These are phyloP conservation scores for Neopestalotiopsis rosae DNA, from an alignment of 2,329 filamentous ascomycete species.

Conservation along the genomic window DNA sequence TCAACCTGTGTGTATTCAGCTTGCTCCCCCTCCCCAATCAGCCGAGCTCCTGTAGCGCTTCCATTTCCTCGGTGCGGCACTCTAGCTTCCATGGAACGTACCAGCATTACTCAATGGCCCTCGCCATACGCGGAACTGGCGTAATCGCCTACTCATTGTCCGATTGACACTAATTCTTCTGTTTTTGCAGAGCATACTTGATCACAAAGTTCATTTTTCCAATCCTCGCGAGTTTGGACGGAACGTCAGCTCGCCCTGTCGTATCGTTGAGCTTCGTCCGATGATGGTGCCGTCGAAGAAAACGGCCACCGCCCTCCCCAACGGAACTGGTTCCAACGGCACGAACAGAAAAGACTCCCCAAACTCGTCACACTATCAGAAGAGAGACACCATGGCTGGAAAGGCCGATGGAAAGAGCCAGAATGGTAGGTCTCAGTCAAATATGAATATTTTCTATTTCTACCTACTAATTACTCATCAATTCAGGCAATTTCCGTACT, in stretches of 20 bases:
- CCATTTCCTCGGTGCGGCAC: background rate
- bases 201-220: background rate
- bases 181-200: background rate
- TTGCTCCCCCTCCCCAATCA: background rate
- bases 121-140: background rate
- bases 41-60: background rate
- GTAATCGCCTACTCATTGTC: background rate
- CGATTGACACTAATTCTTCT: constrained; percentile 2
- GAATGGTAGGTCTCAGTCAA: constrained; percentile 40
- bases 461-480: constrained; percentile 4
- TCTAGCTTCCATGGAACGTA: background rate
- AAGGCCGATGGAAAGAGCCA: constrained; percentile 23
- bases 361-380: constrained; percentile 34
- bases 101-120: background rate
- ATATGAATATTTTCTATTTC: background rate
- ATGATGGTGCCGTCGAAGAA: constrained; percentile 42
- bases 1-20: background rate
- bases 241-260: background rate
- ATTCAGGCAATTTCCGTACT: constrained; percentile 79
- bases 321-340: constrained; percentile 27
- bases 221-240: constrained; percentile 17
- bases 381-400: constrained; percentile 35
- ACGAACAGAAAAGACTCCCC: constrained; percentile 34
- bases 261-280: constrained; percentile 29
- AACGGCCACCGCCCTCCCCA: constrained; percentile 31